Evolutionary conservation across 2,329 filamentous ascomycete genomes (phyloP), one percentile per base, ranked within the genome.

Genomic region (Teratosphaeria epicoccoides): DNA sequence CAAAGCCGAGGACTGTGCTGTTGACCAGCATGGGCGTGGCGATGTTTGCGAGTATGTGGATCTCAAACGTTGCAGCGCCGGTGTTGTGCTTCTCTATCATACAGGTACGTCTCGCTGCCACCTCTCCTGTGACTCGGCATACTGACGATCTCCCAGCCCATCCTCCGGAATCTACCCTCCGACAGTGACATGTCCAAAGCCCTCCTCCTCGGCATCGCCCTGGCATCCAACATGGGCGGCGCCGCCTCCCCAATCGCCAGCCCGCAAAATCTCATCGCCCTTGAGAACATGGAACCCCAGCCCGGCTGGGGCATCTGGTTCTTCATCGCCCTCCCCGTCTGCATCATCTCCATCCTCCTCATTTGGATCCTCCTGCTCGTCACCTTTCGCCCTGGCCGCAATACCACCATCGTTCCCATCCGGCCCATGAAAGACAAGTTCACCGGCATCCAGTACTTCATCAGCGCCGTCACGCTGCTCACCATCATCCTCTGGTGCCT

Each of bases 11-110:
- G 51, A 91, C 87, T 2, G 93, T 98, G 3, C 77, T 98, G 4
- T 71, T 98, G n/a, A 93, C 91, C 50, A 96, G 91, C 72, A 98
- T 98, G 93, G 90, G 96, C 62, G 93, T 98, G 43, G 90, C 91
- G 51, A 94, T 93, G 64, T 94, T 98, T 68, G 85, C 94, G 7
- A 96, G 89, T 62, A 98, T 98, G 93, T 88, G 95, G 77, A 97
- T 98, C 64, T 95, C 89, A 71, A 98, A 98, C 61, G 94, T 98
- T 24, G 93, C 93, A 1, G 91, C 94, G 1, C 93, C 93, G 0
- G 93, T 98, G 9, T 78, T 98, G 33, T 98, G 93, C 74, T 97
- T 94, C 70, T 95, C 89, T 20, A 96, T 98, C 63, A 95, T 98
- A 54, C 90, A 95, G 78, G 85, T 87, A 70, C 61, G 76, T 55